These are phyloP conservation scores for Pichia ethanolica DNA, from an alignment of 805 yeast species.

Conservation along the genomic window DNA sequence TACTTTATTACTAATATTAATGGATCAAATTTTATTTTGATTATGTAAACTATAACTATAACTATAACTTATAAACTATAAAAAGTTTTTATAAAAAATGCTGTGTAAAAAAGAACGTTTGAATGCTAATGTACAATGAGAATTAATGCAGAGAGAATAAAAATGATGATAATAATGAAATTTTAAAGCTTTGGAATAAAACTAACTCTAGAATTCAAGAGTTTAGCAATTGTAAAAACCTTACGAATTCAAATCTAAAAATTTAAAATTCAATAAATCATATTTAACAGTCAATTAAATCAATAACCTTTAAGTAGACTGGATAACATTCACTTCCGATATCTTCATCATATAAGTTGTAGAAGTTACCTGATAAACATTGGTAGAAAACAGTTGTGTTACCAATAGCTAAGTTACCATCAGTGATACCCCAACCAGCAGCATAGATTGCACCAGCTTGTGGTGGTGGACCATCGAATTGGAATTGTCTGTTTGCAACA, in stretches of 20 bases:
- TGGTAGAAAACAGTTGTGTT: conserved; percentile 42
- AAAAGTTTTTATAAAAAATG: background rate
- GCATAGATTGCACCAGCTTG: conserved; percentile 52
- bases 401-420: conserved; percentile 45
- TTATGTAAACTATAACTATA: conserved; percentile 2
- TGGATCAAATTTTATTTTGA: background rate
- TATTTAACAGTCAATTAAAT: conserved; percentile 32
- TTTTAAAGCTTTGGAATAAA: no score
- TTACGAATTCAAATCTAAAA: no score
- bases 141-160: background rate
- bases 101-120: background rate
- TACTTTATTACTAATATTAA: no score
- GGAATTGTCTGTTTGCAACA: conserved; percentile 59
- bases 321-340: conserved; percentile 39
- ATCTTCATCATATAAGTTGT: conserved; percentile 48
- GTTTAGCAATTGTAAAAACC: background rate
- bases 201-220: background rate
- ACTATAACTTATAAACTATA: conserved; percentile 1
- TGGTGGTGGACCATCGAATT: conserved; percentile 60
- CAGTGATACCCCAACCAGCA: conserved; percentile 44
- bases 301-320: conserved; percentile 39
- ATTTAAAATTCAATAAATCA: background rate
- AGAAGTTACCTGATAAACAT: conserved; percentile 50
- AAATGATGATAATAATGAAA: no score
- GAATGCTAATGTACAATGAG: conserved; percentile 1